Base-by-base conservation (phyloP, 805 yeast genomes). In the Starmerella tilneyi region DNA sequence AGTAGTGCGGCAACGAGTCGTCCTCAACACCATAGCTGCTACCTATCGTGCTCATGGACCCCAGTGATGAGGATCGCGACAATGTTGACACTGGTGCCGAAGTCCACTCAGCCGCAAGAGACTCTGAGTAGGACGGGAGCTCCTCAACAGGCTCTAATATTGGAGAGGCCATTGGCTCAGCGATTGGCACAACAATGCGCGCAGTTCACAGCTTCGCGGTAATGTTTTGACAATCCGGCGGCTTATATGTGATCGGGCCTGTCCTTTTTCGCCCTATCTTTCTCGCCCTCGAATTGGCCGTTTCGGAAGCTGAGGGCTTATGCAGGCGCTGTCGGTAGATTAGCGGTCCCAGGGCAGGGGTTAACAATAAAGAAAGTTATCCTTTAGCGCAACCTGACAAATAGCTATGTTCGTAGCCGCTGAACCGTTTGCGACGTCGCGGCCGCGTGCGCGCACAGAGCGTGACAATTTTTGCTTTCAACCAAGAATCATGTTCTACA, bases 1-100 rank as follows among this genome's bases (percentile, higher is more conserved):
- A 42, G 59, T 84, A 84, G 0, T 48, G 45, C 1, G 96, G 96
- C 5, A 82, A 72, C 17, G 9, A 15, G 24, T 17, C 20, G 9
- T 33, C 24, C 22, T 16, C 37, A 2, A 15, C 16, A 3, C 4
- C 6, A 3, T 19, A 30, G 4, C 8, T 22, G 9, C 13, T 9
- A 9, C 22, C 43, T 23, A 19, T 13, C 7, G 8, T 6, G 28
- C 5, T 6, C 13, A 11, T 43, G 17, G 40, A 32, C 34, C 29
- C 19, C 5, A 5, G 11, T 6, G 31, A 28, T 16, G 31, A 13
- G 15, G 40, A 24, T 4, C 40, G 40, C 40, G 40, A 36, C 21
- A 24, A 9, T 24, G 11, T 24, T 8, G 27, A 24, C 11, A 8
- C 11, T 9, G 27, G 27, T n/a, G n/a, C n/a, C n/a, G n/a, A n/a